These are phyloP conservation scores for Mrakia hoshinonis DNA, from an alignment of 768 basidiomycete species.

Conservation along the genomic window DNA sequence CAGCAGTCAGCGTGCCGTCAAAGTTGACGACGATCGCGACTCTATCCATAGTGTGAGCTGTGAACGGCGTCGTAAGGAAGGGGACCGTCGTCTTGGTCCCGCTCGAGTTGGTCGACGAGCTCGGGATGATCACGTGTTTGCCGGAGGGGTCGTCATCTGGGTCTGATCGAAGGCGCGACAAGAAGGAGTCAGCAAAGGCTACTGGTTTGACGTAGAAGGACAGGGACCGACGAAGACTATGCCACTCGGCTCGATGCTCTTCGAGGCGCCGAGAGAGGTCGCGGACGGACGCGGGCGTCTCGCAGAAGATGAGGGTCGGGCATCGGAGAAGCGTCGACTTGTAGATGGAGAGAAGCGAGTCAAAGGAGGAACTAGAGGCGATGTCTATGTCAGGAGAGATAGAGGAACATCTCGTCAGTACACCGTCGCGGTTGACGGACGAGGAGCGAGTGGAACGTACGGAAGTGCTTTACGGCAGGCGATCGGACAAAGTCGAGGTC, in stretches of 20 bases:
- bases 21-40: background rate
- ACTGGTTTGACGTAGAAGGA: background rate
- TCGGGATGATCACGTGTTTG: background rate
- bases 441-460: background rate
- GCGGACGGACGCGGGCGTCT: background rate
- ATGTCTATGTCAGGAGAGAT: background rate
- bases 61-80: background rate
- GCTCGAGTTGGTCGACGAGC: background rate
- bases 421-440: background rate
- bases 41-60: background rate
- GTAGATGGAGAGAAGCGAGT: background rate
- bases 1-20: background rate
- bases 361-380: background rate
- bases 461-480: background rate
- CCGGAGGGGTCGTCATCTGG: background rate
- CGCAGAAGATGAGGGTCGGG: constrained; percentile 5
- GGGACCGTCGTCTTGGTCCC: background rate
- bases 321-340: background rate
- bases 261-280: background rate
- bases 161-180: background rate
- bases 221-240: background rate
- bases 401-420: background rate
- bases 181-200: background rate
- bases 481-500: background rate
- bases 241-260: background rate